These are phyloP conservation scores for Corynascus novoguineensis DNA, from an alignment of 495 filamentous ascomycete genomes.

Conservation along the genomic window DNA sequence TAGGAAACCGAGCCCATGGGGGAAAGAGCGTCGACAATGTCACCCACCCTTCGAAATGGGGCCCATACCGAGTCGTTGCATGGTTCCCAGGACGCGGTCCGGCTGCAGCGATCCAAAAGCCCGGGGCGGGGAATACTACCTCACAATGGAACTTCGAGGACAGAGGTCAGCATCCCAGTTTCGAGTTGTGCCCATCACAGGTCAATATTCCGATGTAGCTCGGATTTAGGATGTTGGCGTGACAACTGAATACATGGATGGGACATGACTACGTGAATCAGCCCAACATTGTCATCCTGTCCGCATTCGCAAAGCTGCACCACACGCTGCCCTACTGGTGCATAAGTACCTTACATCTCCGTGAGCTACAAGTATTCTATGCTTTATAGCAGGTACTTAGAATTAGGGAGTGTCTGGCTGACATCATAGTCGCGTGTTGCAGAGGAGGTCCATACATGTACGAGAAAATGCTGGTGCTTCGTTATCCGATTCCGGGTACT, in stretches of 20 bases:
- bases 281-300: background rate
- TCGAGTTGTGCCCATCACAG: background rate
- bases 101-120: slow-evolving; percentile 7
- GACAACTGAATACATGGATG: background rate
- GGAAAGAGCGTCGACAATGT: background rate
- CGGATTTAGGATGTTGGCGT: background rate
- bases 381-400: no score
- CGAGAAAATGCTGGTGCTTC: no score
- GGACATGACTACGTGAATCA: background rate
- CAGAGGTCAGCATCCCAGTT: background rate
- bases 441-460: no score
- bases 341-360: no score
- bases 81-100: background rate
- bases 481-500: no score
- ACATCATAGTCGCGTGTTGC: no score
- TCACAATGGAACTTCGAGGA: background rate
- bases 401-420: no score
- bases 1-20: background rate
- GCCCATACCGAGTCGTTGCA: background rate
- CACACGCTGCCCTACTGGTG: no score
- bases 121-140: background rate
- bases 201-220: background rate
- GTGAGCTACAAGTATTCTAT: no score
- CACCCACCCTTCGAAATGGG: background rate
- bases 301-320: no score